phyloP scores from a whole-genome alignment of 805 yeast genomes.

The Saturnispora dispora region DNA sequence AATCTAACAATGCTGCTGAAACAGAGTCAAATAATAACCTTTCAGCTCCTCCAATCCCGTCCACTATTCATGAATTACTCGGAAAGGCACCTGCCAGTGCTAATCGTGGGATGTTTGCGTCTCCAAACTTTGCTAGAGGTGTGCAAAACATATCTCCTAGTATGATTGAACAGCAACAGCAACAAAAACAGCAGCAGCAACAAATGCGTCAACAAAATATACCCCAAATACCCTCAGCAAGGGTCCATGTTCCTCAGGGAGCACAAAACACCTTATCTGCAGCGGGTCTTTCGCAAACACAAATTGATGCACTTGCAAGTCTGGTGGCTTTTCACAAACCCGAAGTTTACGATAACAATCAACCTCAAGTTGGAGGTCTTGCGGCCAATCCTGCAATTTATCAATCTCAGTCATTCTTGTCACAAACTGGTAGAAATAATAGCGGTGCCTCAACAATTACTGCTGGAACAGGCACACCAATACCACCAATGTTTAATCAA shows the following conservation, averaged over 20 bases:
- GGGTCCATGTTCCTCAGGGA: constrained; percentile 63
- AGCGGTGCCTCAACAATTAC: constrained; percentile 5
- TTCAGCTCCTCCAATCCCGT: constrained; percentile 30
- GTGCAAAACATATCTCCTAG: neutral
- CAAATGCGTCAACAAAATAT: constrained; percentile 5
- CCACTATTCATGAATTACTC: constrained; percentile 19
- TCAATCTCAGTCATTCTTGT: constrained; percentile 1
- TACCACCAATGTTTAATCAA: neutral
- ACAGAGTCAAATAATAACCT: constrained; percentile 3
- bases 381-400: constrained; percentile 2
- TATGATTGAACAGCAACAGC: constrained; percentile 21
- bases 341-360: constrained; percentile 10
- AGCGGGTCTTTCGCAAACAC: constrained; percentile 60
- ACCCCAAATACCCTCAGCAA: neutral
- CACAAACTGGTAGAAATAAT: constrained; percentile 3
- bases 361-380: neutral
- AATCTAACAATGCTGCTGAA: neutral
- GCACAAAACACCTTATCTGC: constrained; percentile 54
- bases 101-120: neutral
- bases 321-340: constrained; percentile 57
- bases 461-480: constrained; percentile 1
- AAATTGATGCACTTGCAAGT: constrained; percentile 65
- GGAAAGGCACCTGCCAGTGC: constrained; percentile 2
- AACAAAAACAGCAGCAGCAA: constrained; percentile 16
- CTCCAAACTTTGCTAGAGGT: constrained; percentile 1